Evolutionary conservation across 1,284 basidiomycete genomes (phyloP).

Genomic region (Rhizoctonia solani): DNA sequence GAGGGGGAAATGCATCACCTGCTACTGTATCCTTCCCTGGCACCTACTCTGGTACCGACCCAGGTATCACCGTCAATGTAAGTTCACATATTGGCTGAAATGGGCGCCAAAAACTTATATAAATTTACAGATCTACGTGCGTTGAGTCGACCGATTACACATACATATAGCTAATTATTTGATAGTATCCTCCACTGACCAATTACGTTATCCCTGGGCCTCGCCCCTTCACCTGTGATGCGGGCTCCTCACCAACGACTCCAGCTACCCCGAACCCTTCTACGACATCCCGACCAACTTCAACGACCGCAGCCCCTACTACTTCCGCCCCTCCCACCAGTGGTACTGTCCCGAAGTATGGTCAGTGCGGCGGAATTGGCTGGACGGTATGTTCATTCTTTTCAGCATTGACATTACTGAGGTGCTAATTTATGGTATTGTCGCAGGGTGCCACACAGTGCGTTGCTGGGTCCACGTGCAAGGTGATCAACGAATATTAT

Average conservation of each 20-base stretch:
- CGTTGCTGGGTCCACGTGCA: slow-evolving; percentile 45
- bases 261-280: slow-evolving; percentile 39
- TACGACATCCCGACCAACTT: slow-evolving; percentile 37
- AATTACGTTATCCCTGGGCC: slow-evolving; percentile 52
- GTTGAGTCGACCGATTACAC: background rate
- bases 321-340: slow-evolving; percentile 7
- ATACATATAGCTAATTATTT: background rate
- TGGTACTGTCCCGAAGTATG: slow-evolving; percentile 23
- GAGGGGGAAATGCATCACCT: slow-evolving; percentile 50
- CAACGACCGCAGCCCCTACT: slow-evolving; percentile 46
- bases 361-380: slow-evolving; percentile 25
- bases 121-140: slow-evolving; percentile 44
- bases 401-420: background rate
- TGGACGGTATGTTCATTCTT: slow-evolving; percentile 7
- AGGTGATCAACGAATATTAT: slow-evolving; percentile 55
- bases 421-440: background rate
- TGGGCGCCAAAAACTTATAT: slow-evolving; percentile 45
- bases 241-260: slow-evolving; percentile 49
- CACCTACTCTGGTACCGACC: slow-evolving; percentile 48
- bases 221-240: slow-evolving; percentile 44
- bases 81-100: slow-evolving; percentile 42
- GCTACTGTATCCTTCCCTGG: slow-evolving; percentile 55
- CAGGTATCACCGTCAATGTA: slow-evolving; percentile 50
- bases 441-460: slow-evolving; percentile 11
- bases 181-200: slow-evolving; percentile 11